Base-by-base conservation (phyloP, 1,139 yeast species). In the Meyerozyma smithsonii region DNA sequence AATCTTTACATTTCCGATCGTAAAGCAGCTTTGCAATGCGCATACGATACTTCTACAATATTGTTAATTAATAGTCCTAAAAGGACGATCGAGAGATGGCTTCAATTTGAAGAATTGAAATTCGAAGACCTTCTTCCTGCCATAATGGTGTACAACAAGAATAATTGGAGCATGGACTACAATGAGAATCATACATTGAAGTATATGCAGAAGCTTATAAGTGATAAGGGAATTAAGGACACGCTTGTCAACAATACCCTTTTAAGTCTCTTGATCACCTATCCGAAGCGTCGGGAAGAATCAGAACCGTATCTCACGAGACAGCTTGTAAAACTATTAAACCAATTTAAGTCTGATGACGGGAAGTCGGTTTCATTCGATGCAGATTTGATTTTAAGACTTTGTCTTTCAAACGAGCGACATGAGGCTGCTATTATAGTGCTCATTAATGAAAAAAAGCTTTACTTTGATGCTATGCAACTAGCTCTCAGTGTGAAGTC, bases 391-490 rank as follows among this genome's bases (percentile, higher is more conserved):
- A 77, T 90, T 1, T 61, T 92, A 35, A 67, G 97, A 41, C 61
- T 89, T 32, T 86, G 96, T 51, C 71, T 84, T 39, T 74, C 74
- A 38, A 73, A 77, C 52, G 60, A 73, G 12, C 79, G 77, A 43
- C 68, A 72, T 36, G 77, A 77, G 45, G 76, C 90, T 1, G 88
- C 95, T 0, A 80, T 88, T 5, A 74, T 77, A 43, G 74, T 92
- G 25, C 79, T 85, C 49, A 77, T 90, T 1, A 69, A 78, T 41
- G 74, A 69, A 42, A 64, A 87, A 65, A 78, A 73, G 4, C 68
- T 84, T 37, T 86, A 73, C 54, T 95, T 87, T 44, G 92, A 86
- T 43, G 97, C 97, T 0, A 79, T 90, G 32, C 70, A 72, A 38
- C 57, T 90, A 43, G 94, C 97, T 0, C 64, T 92, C 33, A 69